Base-by-base conservation (phyloP, 2,329 filamentous ascomycete species). In the Epichloe coenophiala region DNA sequence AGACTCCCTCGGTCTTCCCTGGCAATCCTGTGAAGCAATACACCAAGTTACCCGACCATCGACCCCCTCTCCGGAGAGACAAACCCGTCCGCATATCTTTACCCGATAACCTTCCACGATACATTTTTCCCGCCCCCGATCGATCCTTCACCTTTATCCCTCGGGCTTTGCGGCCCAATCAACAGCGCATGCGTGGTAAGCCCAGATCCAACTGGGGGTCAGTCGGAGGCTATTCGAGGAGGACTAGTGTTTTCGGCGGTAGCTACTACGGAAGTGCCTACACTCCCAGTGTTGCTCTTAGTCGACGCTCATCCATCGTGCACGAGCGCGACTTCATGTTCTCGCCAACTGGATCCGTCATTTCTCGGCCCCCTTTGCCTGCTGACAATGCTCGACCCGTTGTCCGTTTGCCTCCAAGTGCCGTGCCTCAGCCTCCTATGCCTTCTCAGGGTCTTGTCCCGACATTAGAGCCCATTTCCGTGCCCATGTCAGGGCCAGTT, bases 61-160 rank as follows among this genome's bases (percentile, higher is more conserved):
- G 93, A 21, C 93, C 93, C 93, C 93, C 93, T 48, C 77, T 98
- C 45, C 86, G 93, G 55, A 84, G 93, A 59, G 93, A 98, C 71
- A 98, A 97, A 65, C 93, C 93, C 7, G 93, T 97, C 40, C 84
- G 93, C 47, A 88, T 98, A 58, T 96, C 89, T 8, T 74, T 98
- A 41, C 91, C 93, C 2, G 77, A 85, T 31, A 78, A 86, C 55
- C 73, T 81, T 12, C 86, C 88, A 37, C 81, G 86, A 55, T 96
- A 96, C 66, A 90, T 96, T 54, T 95, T 93, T 68, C 93, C 93
- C 5, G 86, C 89, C 2, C 75, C 80, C 45, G 90, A 96, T 60
- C 77, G 93, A 56, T 97, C 93, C 0, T 98, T 98, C 66, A 95
- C 96, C 60, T 98, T 98, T 69, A 98, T 98, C 54, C 93, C 93